These are phyloP conservation scores for Chaetothyriales sp. DNA, from an alignment of 2,329 filamentous ascomycete species.

Conservation along the genomic window DNA sequence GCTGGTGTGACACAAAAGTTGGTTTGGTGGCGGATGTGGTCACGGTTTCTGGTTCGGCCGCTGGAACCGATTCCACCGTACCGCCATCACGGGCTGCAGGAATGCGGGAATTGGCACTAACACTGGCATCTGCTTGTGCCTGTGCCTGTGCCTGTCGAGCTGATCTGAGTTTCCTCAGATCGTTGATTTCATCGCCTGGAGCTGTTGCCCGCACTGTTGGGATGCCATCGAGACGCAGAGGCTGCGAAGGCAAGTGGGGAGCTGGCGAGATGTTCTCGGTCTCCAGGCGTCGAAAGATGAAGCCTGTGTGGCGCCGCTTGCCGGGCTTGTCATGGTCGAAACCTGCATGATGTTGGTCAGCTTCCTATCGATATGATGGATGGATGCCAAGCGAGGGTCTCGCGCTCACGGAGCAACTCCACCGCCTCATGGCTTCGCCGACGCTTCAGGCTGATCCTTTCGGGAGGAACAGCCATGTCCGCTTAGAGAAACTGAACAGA, in stretches of 20 bases:
- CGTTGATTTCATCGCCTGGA: constrained; percentile 29
- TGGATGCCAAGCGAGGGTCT: not conserved
- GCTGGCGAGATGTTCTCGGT: constrained; percentile 9
- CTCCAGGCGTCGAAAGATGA: constrained; percentile 32
- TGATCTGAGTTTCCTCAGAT: constrained; percentile 12
- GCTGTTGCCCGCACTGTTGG: constrained; percentile 30
- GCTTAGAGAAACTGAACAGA: not conserved
- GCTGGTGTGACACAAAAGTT: not conserved
- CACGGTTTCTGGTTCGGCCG: not conserved
- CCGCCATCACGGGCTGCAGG: too few species aligned
- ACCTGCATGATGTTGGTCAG: constrained; percentile 21
- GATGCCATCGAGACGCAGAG: constrained; percentile 20
- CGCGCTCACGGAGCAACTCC: constrained; percentile 37
- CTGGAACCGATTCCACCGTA: not conserved
- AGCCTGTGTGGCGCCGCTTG: constrained; percentile 37
- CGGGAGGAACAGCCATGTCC: constrained; percentile 34
- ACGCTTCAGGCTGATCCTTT: constrained; percentile 42
- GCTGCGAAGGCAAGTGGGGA: constrained; percentile 9
- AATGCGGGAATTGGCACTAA: not conserved
- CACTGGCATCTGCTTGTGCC: not conserved
- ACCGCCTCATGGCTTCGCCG: constrained; percentile 43
- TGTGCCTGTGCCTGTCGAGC: constrained; percentile 1
- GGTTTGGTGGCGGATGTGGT: not conserved
- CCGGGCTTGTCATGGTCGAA: constrained; percentile 30
- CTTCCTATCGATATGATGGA: not conserved